Base-by-base conservation (phyloP, 148 eudicot genomes). In the Fagopyrum esculentum region DNA sequence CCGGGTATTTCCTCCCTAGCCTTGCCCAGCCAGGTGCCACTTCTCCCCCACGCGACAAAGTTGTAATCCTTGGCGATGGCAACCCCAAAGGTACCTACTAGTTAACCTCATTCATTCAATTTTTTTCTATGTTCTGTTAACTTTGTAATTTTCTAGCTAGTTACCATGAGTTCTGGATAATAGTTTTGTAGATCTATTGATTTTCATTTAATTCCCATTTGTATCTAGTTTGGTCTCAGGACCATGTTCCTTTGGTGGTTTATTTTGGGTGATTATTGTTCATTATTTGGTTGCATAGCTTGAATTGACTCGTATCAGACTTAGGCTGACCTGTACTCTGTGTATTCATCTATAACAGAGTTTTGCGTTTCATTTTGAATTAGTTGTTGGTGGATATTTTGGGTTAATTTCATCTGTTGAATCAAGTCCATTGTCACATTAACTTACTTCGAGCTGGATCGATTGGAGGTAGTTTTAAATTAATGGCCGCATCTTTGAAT, bases 11-110 rank as follows among this genome's bases (percentile, higher is more conserved):
- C 73, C 81, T 88, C 60, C 83, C 87, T 9, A 70, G 45, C 68
- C 16, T 87, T 50, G 76, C 76, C 59, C 91, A 90, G 81, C 79
- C 85, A 13, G 88, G 90, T 54, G 87, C 87, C 48, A 80, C 80
- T 22, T 16, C 85, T 15, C 93, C 93, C 2, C 93, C 93, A 16
- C 82, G 88, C 72, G 93, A 89, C 55, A 86, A 89, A 80, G 86
- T 86, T 22, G 81, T 82, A 47, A 86, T 89, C 43, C 72, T 89
- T 3, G 93, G 93, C 3, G 91, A 89, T 50, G 93, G 93, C 10
- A 89, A 76, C 73, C 72, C 78, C 15, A 89, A 84, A 89, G 93
- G 93, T 87, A 66, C 3, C 40, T 35, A 63, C 35, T 2, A 11
- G 43, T 40, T 13, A 40, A 13, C 19, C 19, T 40, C 71, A 1